Evolutionary conservation across 768 basidiomycete genomes (phyloP), one percentile per base, ranked within the genome.

Genomic region (Termitomyces sp.): DNA sequence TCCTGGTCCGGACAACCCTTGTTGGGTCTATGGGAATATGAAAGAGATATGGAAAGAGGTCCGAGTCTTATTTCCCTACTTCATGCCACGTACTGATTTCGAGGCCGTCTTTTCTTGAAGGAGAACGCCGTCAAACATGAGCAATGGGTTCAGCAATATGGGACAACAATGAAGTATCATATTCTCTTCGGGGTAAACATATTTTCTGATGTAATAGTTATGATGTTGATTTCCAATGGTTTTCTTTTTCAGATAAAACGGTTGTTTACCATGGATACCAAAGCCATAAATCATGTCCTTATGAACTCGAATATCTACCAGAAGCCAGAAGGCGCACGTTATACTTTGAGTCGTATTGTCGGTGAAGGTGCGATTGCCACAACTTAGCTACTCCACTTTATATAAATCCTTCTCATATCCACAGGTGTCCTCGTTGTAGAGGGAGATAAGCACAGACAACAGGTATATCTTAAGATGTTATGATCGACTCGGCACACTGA

Each of bases 231-330:
- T 32, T 20, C 33, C 15, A 47, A 87, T 13, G 27, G 12, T 0
- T 5, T 13, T 15, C n/a, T n/a, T 46, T 43, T 18, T 12, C 2
- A 53, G 45, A 16, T 40, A n/a, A 35, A 16, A 29, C 48, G 56
- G 10, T 27, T 57, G 13, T 53, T 42, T 27, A 57, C 52, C 1
- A 43, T 40, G 42, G 57, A 59, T 42, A 52, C 57, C 16, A 79
- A 80, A 23, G 88, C 87, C 0, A 35, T 91, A 31, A 76, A 78
- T 36, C 82, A 90, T 58, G 72, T 91, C 47, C 70, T 91, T 11
- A 74, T 76, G 56, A 82, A 88, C 54, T 68, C 69, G n/a, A n/a
- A n/a, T n/a, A n/a, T n/a, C n/a, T n/a, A n/a, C n/a, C n/a, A n/a
- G n/a, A n/a, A n/a, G n/a, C n/a, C n/a, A n/a, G n/a, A n/a, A n/a